phyloP scores from a whole-genome alignment of 2,329 filamentous ascomycete species.

The Leptographium procerum region DNA sequence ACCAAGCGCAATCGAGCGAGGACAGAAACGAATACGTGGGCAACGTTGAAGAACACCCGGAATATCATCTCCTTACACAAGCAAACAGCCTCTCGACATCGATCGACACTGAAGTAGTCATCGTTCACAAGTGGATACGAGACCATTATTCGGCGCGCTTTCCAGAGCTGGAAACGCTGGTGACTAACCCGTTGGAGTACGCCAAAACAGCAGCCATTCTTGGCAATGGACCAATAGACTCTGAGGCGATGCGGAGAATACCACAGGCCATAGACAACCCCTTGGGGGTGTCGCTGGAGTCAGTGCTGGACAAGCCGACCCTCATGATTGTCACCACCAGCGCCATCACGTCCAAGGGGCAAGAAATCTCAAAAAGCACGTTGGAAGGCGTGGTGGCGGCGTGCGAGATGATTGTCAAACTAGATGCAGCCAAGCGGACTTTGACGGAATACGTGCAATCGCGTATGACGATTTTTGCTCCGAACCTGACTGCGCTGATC shows the following conservation, averaged over 20 bases:
- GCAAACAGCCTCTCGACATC: slow-evolving; percentile 83
- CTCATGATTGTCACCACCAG: slow-evolving; percentile 95
- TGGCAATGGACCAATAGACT: slow-evolving; percentile 80
- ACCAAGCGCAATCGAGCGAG: slow-evolving; percentile 56
- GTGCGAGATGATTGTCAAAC: slow-evolving; percentile 77
- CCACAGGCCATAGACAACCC: slow-evolving; percentile 69
- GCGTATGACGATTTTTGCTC: slow-evolving; percentile 91
- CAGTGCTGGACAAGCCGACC: slow-evolving; percentile 76
- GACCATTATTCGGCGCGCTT: slow-evolving; percentile 94
- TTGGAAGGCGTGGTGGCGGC: slow-evolving; percentile 63
- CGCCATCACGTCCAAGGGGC: slow-evolving; percentile 78
- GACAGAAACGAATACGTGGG: slow-evolving; percentile 56
- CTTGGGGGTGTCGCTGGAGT: slow-evolving; percentile 61
- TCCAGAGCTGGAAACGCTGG: slow-evolving; percentile 79
- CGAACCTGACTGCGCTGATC: slow-evolving; percentile 82
- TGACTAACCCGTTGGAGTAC: slow-evolving; percentile 88
- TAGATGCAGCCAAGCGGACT: slow-evolving; percentile 77
- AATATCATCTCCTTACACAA: slow-evolving; percentile 79
- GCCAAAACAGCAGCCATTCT: slow-evolving; percentile 90
- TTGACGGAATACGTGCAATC: slow-evolving; percentile 93
- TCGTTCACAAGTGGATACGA: slow-evolving; percentile 91
- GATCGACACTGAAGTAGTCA: slow-evolving; percentile 83
- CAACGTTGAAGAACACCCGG: slow-evolving; percentile 82
- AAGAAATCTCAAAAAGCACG: slow-evolving; percentile 63
- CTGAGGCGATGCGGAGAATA: slow-evolving; percentile 66